Evolutionary conservation across 768 basidiomycete species (phyloP), one percentile per base, ranked within the genome.

Genomic region (Russula virescens): DNA sequence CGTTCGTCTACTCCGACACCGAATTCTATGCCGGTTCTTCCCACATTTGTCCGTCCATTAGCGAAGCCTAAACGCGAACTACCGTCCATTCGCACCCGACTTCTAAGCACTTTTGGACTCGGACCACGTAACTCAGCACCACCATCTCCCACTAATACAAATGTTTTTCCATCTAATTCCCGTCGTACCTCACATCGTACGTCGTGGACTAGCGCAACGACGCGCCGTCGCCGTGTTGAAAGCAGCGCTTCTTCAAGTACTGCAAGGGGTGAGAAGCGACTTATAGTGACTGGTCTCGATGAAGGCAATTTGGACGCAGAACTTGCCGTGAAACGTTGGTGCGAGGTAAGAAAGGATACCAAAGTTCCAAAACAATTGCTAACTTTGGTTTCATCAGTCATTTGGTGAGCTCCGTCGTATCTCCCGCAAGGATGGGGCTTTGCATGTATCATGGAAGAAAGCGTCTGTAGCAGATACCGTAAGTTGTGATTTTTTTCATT

Each of bases 361-460:
- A 7, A 23, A 7, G 5, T 16, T 13, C 11, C 18, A 19, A 11
- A 43, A 35, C 14, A 10, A 38, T 25, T 40, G 38, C 54, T 48
- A 40, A 65, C 31, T 13, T 23, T 18, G 28, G n/a, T 28, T 3
- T 26, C 7, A 42, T 16, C 21, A 67, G 66, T 58, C 58, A 28
- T 68, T 68, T 53, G 67, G 67, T 10, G 65, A 66, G 31, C 38
- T 68, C 28, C 61, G 65, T 52, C 60, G 60, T 49, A 63, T 66
- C 55, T 58, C 49, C n/a, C 65, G 47, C 34, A 61, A 57, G 18
- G 61, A 66, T 23, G 67, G 67, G 4, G 48, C 67, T 18, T 21
- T 68, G 49, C 57, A 66, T 14, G 55, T 68, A 31, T 61, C 60
- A 52, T 68, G 65, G 65, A 66, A 63, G 58, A 61, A 63, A 31